A percentile compares a stretch with the other conserved stretches of the same genome.
phyloP scores from a whole-genome alignment of 805 yeast genomes.

The Blastobotrys terrestris region DNA sequence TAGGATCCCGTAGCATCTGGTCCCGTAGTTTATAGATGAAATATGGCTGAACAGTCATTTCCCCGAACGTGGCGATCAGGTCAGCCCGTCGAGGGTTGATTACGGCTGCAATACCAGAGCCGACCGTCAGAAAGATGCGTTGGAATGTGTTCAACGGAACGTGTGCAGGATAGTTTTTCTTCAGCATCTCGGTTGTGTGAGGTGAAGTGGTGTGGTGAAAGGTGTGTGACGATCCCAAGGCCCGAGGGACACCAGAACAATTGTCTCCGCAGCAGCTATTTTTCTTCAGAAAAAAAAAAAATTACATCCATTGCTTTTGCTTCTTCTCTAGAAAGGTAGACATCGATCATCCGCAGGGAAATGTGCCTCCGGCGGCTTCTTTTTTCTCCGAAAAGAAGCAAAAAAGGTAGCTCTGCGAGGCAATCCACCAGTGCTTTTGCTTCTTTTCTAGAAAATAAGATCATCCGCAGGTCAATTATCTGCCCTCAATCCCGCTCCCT shows the following conservation, averaged over 20 bases:
- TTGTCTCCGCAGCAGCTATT: too few species aligned
- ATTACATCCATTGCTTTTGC: neutral
- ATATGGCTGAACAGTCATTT: conserved; percentile 72
- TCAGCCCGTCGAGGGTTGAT: conserved; percentile 36
- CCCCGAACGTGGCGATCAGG: conserved; percentile 53
- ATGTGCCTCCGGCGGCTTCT: neutral
- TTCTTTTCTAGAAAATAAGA: too few species aligned
- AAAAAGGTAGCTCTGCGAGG: too few species aligned
- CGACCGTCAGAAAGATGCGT: conserved; percentile 53
- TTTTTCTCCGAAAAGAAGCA: neutral
- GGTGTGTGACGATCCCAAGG: too few species aligned
- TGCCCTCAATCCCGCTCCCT: too few species aligned
- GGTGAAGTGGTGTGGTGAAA: neutral
- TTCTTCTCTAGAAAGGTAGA: neutral
- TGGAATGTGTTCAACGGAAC: conserved; percentile 67
- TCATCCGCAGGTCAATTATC: too few species aligned
- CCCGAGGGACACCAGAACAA: too few species aligned
- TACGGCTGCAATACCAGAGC: conserved; percentile 72
- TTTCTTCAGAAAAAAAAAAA: too few species aligned
- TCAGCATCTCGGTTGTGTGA: neutral
- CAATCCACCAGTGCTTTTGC: too few species aligned
- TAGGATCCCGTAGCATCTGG: conserved; percentile 67
- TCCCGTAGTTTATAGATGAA: conserved; percentile 57
- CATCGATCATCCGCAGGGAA: neutral
- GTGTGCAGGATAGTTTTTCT: conserved; percentile 58